Evolutionary conservation across 108 stramenopile species (phyloP).

Genomic region (Nitzschia sp.): DNA sequence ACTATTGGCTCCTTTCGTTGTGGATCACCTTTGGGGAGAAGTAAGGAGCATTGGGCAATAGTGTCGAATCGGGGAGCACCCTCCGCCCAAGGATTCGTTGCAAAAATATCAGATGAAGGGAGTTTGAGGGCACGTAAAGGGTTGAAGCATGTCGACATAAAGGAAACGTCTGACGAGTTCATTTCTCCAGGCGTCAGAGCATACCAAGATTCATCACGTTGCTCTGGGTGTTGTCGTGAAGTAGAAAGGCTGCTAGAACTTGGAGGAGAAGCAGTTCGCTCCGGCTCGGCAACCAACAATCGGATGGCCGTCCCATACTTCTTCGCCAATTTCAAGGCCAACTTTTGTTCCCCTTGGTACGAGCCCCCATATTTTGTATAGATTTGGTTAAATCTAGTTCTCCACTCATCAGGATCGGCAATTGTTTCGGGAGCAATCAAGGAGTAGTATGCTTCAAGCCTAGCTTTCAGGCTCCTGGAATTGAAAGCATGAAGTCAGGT

Average conservation of each 20-base stretch:
- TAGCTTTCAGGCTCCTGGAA: constrained; percentile 45
- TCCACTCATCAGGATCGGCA: constrained; percentile 54
- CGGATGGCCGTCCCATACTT: constrained; percentile 73
- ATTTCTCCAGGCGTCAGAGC: constrained; percentile 35
- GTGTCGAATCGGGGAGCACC: constrained; percentile 19
- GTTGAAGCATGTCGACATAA: constrained; percentile 62
- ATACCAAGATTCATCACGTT: constrained; percentile 57
- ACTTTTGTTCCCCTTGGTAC: constrained; percentile 60
- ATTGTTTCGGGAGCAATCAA: constrained; percentile 67
- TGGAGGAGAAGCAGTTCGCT: background rate
- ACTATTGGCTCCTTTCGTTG: constrained; percentile 31
- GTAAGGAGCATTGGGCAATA: constrained; percentile 22
- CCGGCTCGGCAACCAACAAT: constrained; percentile 46
- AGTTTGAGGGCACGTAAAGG: constrained; percentile 51
- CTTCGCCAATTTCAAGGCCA: constrained; percentile 62
- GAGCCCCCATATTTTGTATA: constrained; percentile 73
- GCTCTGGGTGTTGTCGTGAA: background rate
- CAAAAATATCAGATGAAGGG: constrained; percentile 17
- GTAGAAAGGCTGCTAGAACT: constrained; percentile 4
- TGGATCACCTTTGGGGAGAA: constrained; percentile 42
- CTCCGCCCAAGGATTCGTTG: constrained; percentile 45
- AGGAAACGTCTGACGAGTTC: constrained; percentile 55
- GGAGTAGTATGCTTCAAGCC: constrained; percentile 82
- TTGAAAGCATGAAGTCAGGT: background rate
- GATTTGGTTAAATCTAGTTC: constrained; percentile 65